A percentile compares a stretch with the other conserved stretches of the same genome.
These are phyloP conservation scores for Geotrichum reessii DNA, from an alignment of 1,139 yeast species.

Conservation along the genomic window DNA sequence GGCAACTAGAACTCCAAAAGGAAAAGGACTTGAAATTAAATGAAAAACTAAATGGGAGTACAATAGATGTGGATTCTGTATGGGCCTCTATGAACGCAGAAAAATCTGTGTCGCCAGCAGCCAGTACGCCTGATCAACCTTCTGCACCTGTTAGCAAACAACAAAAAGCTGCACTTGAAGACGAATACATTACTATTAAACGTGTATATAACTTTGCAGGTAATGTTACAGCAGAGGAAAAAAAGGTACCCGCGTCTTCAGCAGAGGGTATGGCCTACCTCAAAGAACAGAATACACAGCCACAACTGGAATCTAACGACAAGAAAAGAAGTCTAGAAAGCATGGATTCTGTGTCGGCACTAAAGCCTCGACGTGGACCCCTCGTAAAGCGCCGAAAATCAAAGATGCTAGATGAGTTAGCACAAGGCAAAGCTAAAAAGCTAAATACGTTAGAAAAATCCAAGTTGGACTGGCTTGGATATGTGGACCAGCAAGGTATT, in stretches of 20 bases:
- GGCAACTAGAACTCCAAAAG: constrained; percentile 40
- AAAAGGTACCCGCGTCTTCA: constrained; percentile 66
- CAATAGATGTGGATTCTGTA: constrained; percentile 46
- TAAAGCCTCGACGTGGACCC: constrained; percentile 43
- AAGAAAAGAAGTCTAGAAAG: constrained; percentile 11
- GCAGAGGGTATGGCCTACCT: constrained; percentile 84
- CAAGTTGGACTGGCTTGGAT: constrained; percentile 90
- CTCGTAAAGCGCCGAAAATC: constrained; percentile 55
- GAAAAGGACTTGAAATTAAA: constrained; percentile 24
- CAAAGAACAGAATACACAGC: constrained; percentile 25
- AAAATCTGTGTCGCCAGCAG: constrained; percentile 6
- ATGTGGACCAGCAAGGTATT: constrained; percentile 81
- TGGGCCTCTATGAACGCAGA: constrained; percentile 47
- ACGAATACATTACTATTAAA: constrained; percentile 60
- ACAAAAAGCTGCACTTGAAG: constrained; percentile 15
- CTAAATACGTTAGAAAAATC: constrained; percentile 90
- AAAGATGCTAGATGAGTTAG: constrained; percentile 67
- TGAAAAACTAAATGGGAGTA: constrained; percentile 25
- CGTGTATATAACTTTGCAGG: constrained; percentile 90
- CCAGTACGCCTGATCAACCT: constrained; percentile 3
- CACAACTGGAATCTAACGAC: not conserved
- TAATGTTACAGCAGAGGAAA: constrained; percentile 67
- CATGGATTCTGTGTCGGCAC: constrained; percentile 26
- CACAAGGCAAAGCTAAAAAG: constrained; percentile 54
- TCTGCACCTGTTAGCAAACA: not conserved